Percentiles rank a stretch among this genome's conserved stretches.
phyloP scores from a whole-genome alignment of 1,139 yeast genomes.

The Geotrichum fermentans region DNA sequence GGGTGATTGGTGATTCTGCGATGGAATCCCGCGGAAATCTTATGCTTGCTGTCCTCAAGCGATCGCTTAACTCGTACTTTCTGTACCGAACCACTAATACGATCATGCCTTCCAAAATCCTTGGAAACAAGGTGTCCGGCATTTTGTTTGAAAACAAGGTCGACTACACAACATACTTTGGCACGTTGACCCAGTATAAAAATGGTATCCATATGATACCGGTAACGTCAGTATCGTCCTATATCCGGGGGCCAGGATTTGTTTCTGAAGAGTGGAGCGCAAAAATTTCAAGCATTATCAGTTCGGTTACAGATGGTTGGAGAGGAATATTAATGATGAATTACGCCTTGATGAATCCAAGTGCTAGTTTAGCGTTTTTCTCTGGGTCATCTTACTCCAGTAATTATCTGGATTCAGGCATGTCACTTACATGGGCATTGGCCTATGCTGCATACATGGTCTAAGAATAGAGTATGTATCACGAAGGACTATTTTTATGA shows the following conservation, averaged over 20 bases:
- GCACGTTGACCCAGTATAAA: slow-evolving; percentile 68
- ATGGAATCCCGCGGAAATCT: slow-evolving; percentile 75
- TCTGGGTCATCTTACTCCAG: slow-evolving; percentile 42
- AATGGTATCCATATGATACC: slow-evolving; percentile 97
- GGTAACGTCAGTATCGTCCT: slow-evolving; percentile 79
- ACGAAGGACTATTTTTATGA: no score
- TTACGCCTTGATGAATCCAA: slow-evolving; percentile 45
- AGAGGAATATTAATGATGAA: slow-evolving; percentile 75
- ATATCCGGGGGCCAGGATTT: slow-evolving; percentile 61
- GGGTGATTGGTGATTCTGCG: slow-evolving; percentile 55
- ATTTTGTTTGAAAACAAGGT: slow-evolving; percentile 77
- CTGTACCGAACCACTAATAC: slow-evolving; percentile 52
- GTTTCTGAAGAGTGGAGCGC: slow-evolving; percentile 78
- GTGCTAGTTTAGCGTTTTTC: slow-evolving; percentile 52
- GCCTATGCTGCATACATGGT: slow-evolving; percentile 59
- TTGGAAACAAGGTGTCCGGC: slow-evolving; percentile 68
- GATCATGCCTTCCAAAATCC: slow-evolving; percentile 52
- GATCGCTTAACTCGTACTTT: slow-evolving; percentile 61
- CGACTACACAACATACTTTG: slow-evolving; percentile 89
- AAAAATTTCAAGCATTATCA: slow-evolving; percentile 48
- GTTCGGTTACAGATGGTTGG: slow-evolving; percentile 72
- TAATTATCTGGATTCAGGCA: slow-evolving; percentile 74
- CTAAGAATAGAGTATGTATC: not conserved
- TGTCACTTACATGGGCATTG: slow-evolving; percentile 82
- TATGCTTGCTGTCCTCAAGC: slow-evolving; percentile 60